Base-by-base conservation (phyloP, 352 stramenopile species). In the Globisporangium polare region DNA sequence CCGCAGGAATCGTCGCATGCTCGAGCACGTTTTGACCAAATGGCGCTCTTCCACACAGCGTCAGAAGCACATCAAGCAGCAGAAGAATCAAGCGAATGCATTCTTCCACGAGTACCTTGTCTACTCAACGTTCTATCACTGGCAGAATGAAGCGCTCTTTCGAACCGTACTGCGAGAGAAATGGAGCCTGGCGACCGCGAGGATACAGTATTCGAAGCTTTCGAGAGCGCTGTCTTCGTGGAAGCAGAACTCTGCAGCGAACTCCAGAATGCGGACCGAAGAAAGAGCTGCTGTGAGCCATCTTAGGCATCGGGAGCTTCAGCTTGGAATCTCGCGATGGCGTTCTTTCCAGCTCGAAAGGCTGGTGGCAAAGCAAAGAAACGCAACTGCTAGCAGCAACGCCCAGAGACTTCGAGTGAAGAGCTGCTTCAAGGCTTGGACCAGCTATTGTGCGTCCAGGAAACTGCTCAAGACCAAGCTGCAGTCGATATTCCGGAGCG, bases 61-160 rank as follows among this genome's bases (percentile, higher is more conserved):
- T 5, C 46, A 24, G 9, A 37, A 26, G 17, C 31, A 39, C 4
- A 24, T 7, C 2, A 20, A 2, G 15, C 20, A 2, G n/a, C 64
- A 70, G 18, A 26, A 51, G 2, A 37, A 37, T 15, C 63, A 50
- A 15, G 73, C 73, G 10, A 43, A 52, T 0, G 65, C 26, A 3
- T 80, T 78, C 27, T 74, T 68, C 35, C 54, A 53, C 18, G 62
- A 75, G 27, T 78, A 71, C 50, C 46, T 78, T 0, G 20, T 67
- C 22, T 75, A 58, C 13, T 26, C 73, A 5, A 33, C 53, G 5
- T 71, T 80, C 41, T 73, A 65, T 56, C 27, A 57, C 1, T 80
- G 73, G 73, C 71, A 78, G 51, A 57, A 66, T 20, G 46, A 49
- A 26, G 15, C 20, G n/a, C 18, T 63, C 0, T 22, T 15, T 26